Evolutionary conservation across 176 grass and related monocot species (phyloP), one percentile per base, ranked within the genome.

Genomic region (Musa schizocarpa): DNA sequence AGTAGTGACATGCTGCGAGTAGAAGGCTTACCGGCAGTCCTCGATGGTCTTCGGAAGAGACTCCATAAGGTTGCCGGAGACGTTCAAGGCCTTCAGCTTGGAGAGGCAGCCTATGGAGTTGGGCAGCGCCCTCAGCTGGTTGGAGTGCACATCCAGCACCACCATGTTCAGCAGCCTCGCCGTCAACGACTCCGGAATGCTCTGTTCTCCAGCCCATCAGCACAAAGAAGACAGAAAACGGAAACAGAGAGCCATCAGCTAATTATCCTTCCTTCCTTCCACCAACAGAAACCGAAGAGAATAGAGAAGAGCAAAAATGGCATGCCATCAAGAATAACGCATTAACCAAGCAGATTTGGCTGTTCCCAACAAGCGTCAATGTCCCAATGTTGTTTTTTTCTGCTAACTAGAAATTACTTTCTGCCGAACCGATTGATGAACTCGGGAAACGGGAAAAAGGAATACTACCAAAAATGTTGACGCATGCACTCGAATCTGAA

Each of bases 81-180:
- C 86, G 71, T 99, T 92, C 78, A 99, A 83, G 53, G 91, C 84
- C 74, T 87, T 89, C 76, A 99, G 83, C 87, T 95, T 99, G 56
- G 88, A 92, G 78, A 99, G 96, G 81, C 96, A 99, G 24, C 96
- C 91, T 23, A 99, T 89, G 85, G 96, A 99, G 78, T 99, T 99
- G 6, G 96, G 96, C 43, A 99, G 83, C 20, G 86, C 74, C 74
- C 82, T 94, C 65, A 99, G 82, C 84, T 99, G 91, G 85, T 99
- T 99, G 19, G 96, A 99, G 51, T 81, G 96, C 78, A 87, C 91
- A 69, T 99, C 96, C 64, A 99, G 87, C 62, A 88, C 87, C 14
- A 89, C 81, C 70, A 89, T 73, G 71, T 99, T 95, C 62, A 99
- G 84, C 52, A 99, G 78, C 85, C 96, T 87, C 23, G 96, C 96